Base-by-base conservation (phyloP, 768 basidiomycete genomes). In the Lactarius evosmus region DNA sequence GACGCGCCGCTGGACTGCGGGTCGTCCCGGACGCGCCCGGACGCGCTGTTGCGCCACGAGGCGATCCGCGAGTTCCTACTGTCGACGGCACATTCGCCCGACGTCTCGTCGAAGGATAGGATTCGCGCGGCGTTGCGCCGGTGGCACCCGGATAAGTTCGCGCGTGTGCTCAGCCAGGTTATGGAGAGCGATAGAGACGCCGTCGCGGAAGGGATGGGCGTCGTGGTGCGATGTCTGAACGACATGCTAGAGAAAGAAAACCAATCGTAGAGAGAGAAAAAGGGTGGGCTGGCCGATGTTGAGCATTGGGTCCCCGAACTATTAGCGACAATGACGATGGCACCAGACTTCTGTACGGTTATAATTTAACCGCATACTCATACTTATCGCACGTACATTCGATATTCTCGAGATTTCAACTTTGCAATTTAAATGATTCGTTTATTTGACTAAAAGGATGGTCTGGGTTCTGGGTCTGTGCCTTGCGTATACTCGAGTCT, bases 101-200 rank as follows among this genome's bases (percentile, higher is more conserved):
- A 76, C 16, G 79, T 82, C 67, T 76, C 85, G 46, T 78, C 78
- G 66, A 89, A 84, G 72, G 88, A 91, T 58, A 80, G 88, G 62
- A 81, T 91, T 63, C 81, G 85, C 41, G 78, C 74, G 44, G 89
- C 87, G 0, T 80, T 88, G 72, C 80, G 89, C 27, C 80, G 88
- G 40, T 92, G 89, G 89, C 91, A 93, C 70, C 91, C 91, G 3
- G 91, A 93, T 73, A 77, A 88, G 56, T 91, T 91, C 75, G 74
- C 80, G 62, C 76, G 87, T 40, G 66, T 88, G 54, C 72, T 88
- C 61, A 72, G 69, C 11, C 78, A 83, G 69, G 83, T 91, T 4
- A 70, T 67, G 8, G 81, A 81, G 44, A 74, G 76, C 41, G 88
- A 91, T 36, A 83, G 70, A 69, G 76, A 68, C 14, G 67, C 67